Evolutionary conservation across 2,329 filamentous ascomycete genomes (phyloP), one percentile per base, ranked within the genome.

Genomic region (Stachybotrys chartarum): DNA sequence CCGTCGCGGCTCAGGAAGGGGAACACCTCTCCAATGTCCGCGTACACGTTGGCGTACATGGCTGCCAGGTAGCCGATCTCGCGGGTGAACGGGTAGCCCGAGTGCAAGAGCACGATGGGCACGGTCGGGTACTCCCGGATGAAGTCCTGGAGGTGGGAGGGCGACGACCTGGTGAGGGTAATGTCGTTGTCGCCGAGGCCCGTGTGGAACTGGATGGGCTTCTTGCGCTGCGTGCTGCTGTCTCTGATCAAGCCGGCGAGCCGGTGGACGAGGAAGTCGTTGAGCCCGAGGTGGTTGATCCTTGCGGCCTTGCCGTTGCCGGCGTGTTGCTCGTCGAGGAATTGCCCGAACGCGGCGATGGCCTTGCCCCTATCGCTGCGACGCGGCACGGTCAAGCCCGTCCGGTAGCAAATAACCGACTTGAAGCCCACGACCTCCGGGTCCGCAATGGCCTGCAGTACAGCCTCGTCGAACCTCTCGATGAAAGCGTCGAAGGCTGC

Each of bases 141-240:
- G 56, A 95, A 82, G 0, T 78, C 73, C 64, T 95, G 89, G 30
- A 96, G 73, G 61, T 88, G 85, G 0, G 88, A 82, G 1, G 91
- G 90, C 47, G 90, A 93, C 0, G 89, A 81, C 52, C 80, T 81
- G 3, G 82, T 73, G 30, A 95, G 74, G 5, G 77, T 81, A 52
- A 94, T 87, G 63, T 94, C 90, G 60, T 86, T 88, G 64, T 94
- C 90, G 1, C 90, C 90, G 0, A 94, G 77, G 0, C 90, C 90
- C 0, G 89, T 94, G 64, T 95, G 90, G 60, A 96, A 88, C 64
- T 95, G 90, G 12, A 95, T 75, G 0, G 90, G 88, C 66, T 93
- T 94, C 55, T 81, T 81, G 56, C 69, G 61, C 1, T 71, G 70
- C 3, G 66, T 67, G 17, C 67, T 68, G 35, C 73, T 70, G 44